Conservation (phyloP, 176 grass and related monocot genomes). For the Oryza australiensis region DNA sequence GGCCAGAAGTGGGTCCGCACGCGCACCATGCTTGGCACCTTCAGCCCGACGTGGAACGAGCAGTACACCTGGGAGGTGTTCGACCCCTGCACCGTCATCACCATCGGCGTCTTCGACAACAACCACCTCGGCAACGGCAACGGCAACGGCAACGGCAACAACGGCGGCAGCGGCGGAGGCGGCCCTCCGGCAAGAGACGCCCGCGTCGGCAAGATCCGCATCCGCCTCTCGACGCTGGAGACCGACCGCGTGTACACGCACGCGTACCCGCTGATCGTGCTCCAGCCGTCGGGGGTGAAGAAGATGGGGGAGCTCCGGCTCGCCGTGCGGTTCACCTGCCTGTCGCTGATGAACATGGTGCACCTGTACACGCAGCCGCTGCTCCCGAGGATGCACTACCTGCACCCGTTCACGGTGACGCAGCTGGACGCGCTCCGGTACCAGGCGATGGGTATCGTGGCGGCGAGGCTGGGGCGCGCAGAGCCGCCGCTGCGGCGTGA, state of each 20-base stretch:
- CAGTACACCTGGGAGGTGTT: conserved; percentile 97
- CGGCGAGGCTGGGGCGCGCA: conserved; percentile 56
- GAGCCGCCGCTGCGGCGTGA: conserved; percentile 78
- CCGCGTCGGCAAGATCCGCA: conserved; percentile 81
- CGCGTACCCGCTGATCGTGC: conserved; percentile 71
- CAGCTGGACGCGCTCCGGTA: conserved; percentile 78
- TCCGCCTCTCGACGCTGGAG: conserved; percentile 84
- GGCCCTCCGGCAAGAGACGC: conserved; percentile 38
- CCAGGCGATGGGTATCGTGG: conserved; percentile 86
- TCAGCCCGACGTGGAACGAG: conserved; percentile 72
- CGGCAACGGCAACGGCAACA: not conserved
- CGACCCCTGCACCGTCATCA: conserved; percentile 90
- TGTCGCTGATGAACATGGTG: conserved; percentile 78
- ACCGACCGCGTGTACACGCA: conserved; percentile 85
- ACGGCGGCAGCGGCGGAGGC: not conserved
- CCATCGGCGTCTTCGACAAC: conserved; percentile 89
- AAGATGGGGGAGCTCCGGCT: conserved; percentile 98
- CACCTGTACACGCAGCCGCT: conserved; percentile 85
- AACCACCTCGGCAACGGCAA: conserved; percentile 59
- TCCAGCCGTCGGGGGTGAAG: conserved; percentile 76
- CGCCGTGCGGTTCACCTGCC: conserved; percentile 78
- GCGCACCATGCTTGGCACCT: conserved; percentile 70
- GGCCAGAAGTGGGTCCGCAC: conserved; percentile 97
- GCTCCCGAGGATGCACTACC: conserved; percentile 85
- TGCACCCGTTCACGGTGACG: conserved; percentile 75